Percentiles rank a stretch among this genome's conserved stretches.
phyloP scores from a whole-genome alignment of 441 rosid species.

The Brassica balearica region DNA sequence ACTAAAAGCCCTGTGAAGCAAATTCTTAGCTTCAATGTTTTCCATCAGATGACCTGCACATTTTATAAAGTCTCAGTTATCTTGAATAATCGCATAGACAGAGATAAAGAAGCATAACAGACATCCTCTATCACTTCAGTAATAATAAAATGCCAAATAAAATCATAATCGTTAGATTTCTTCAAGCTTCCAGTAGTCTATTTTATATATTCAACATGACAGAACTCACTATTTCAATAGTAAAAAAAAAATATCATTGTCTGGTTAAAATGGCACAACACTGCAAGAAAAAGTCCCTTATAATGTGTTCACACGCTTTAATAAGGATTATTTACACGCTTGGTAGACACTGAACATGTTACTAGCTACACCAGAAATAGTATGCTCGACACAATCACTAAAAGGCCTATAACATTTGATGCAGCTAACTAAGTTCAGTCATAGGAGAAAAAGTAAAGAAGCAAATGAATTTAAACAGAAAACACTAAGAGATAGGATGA shows the following conservation, averaged over 20 bases:
- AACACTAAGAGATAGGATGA: not conserved
- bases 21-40: constrained; percentile 75
- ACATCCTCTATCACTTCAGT: not conserved
- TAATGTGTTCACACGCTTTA: not conserved
- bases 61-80: constrained; percentile 24
- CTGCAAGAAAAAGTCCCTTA: not conserved
- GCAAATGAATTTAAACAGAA: not conserved
- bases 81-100: not conserved
- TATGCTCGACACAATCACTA: not conserved
- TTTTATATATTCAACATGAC: not conserved
- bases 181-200: constrained; percentile 3
- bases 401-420: not conserved
- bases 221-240: not conserved
- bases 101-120: constrained; percentile 36
- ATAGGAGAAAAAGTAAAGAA: not conserved
- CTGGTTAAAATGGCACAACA: not conserved
- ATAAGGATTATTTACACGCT: not conserved
- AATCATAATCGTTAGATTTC: too few relatives aligned
- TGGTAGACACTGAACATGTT: not conserved
- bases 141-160: too few relatives aligned
- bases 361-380: constrained; percentile 17
- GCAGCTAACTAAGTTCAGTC: constrained; percentile 4
- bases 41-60: constrained; percentile 95
- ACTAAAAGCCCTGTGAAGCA: constrained; percentile 96
- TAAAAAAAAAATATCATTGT: constrained; percentile 2